Base-by-base conservation (phyloP, 768 basidiomycete genomes). In the Amanita fuliginea region DNA sequence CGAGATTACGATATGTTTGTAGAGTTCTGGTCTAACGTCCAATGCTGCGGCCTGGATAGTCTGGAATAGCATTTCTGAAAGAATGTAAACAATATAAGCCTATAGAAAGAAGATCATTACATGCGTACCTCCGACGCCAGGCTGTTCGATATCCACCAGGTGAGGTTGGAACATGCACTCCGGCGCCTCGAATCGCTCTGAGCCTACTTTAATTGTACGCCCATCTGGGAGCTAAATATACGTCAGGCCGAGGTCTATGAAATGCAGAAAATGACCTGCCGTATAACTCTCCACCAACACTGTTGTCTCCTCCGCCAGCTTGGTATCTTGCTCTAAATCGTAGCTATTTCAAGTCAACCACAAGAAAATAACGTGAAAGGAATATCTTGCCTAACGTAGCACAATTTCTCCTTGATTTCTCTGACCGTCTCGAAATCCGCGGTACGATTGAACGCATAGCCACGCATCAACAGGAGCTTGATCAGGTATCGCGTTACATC, bases 141-240 rank as follows among this genome's bases (percentile, higher is more conserved):
- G 91, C 61, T 96, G 94, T 63, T 99, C 96, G 42, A 98, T 72
- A 59, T 99, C 95, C 41, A 98, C 93, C 3, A 99, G 77, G 64
- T 95, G 90, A 18, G 96, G 96, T 64, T 99, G 95, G 83, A 99
- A 98, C 92, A 98, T 93, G 70, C 96, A 98, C 68, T 99, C 96
- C 4, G 96, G 95, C 10, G 95, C 96, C 67, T 98, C 95, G 61
- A 97, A 99, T 10, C 96, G 86, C 64, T 99, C 96, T 0, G 93
- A 91, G 24, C 95, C 96, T 53, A 98, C 92, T 74, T 95, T 96
- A 76, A 98, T 96, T 11, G 75, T 79, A 48, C 96, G 88, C 1
- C 96, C 96, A 60, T 98, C 96, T 14, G 93, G 92, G 40, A 96
- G 82, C 89, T 94, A 57, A 6, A 14, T 13, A 19, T 36, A 28